These are phyloP conservation scores for Cordia subcordata DNA, from an alignment of 257 asterid species.

Conservation along the genomic window DNA sequence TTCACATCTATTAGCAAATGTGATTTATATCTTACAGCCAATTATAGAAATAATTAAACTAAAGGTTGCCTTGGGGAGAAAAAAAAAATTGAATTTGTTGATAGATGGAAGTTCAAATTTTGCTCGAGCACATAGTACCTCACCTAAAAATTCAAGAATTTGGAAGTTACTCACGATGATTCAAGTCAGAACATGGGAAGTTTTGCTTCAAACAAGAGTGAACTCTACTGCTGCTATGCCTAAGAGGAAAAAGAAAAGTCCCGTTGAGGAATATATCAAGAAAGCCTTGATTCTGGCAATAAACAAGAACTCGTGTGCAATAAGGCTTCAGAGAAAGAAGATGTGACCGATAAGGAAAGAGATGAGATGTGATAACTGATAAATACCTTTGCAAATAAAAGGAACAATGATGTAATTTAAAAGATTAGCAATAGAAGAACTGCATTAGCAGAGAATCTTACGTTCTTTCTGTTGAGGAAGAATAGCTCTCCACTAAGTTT, in stretches of 20 bases:
- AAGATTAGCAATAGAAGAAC: not conserved
- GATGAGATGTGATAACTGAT: too few species aligned
- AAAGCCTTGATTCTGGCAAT: conserved; percentile 14
- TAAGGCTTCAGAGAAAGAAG: too few species aligned
- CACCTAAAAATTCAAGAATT: not conserved
- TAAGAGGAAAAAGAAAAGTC: conserved; percentile 12
- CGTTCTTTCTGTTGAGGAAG: conserved; percentile 40
- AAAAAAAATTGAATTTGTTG: not conserved
- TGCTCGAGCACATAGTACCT: not conserved
- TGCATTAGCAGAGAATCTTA: conserved; percentile 33
- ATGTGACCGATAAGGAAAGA: too few species aligned
- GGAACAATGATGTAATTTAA: too few species aligned
- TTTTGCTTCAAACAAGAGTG: conserved; percentile 63
- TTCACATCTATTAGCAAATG: too few species aligned
- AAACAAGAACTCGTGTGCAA: too few species aligned
- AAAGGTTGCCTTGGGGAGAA: not conserved
- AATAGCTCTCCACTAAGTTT: conserved; percentile 79
- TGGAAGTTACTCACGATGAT: conserved; percentile 38
- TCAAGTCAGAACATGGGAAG: conserved; percentile 53
- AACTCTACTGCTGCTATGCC: conserved; percentile 25
- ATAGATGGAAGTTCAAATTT: too few species aligned
- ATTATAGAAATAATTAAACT: too few species aligned
- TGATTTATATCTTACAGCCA: too few species aligned
- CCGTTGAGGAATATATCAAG: conserved; percentile 3
- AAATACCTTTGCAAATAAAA: too few species aligned